Percentiles rank a stretch among this genome's conserved stretches.
phyloP scores from a whole-genome alignment of 805 yeast genomes.

The Saccharomycopsis schoenii region DNA sequence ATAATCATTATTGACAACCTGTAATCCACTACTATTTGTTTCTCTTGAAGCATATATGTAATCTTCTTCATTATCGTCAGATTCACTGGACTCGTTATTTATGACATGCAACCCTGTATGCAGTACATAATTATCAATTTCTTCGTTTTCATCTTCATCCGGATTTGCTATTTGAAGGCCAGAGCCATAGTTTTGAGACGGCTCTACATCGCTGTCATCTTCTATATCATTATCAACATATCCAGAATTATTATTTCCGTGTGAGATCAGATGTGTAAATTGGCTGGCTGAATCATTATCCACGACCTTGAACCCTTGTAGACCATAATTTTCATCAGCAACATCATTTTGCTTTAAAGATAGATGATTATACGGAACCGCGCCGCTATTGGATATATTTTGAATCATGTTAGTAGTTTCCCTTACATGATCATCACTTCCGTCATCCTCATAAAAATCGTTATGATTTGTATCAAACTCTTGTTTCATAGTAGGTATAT shows the following conservation, averaged over 20 bases:
- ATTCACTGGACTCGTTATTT: slow-evolving; percentile 6
- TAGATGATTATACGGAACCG: not conserved
- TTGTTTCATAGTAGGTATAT: slow-evolving; percentile 6
- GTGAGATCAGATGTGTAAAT: not conserved
- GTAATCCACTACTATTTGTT: not conserved
- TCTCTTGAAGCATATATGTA: not conserved
- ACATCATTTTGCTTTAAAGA: not conserved
- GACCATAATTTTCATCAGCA: not conserved
- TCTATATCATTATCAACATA: not conserved
- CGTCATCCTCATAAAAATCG: slow-evolving; percentile 5
- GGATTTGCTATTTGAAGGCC: not conserved
- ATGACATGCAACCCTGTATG: not conserved
- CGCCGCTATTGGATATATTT: not conserved
- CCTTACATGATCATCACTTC: slow-evolving; percentile 4
- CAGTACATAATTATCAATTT: slow-evolving; percentile 1
- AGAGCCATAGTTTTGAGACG: not conserved
- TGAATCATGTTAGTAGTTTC: slow-evolving; percentile 5
- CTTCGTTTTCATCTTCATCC: not conserved
- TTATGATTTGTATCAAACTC: not conserved
- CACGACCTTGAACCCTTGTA: not conserved
- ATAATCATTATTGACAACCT: not conserved
- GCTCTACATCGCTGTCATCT: not conserved
- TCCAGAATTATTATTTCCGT: not conserved
- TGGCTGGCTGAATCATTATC: not conserved
- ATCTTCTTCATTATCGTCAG: slow-evolving; percentile 5